Conservation (phyloP, 148 eudicot species). For the Amaranthus cruentus region DNA sequence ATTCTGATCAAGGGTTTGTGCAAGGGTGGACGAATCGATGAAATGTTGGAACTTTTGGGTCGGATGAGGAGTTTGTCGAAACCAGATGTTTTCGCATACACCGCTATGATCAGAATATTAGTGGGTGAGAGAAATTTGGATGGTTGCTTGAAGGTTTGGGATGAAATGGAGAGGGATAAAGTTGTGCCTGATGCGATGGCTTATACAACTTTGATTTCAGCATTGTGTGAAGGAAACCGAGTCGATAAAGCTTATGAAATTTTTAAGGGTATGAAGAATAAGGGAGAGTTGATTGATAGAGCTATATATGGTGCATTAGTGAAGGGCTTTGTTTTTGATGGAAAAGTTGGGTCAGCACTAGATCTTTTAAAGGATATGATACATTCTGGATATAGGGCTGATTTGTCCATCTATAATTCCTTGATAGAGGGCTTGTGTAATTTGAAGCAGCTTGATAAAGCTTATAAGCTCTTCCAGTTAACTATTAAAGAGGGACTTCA, state of each 20-base stretch:
- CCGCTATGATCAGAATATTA: slow-evolving; percentile 73
- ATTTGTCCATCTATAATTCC: slow-evolving; percentile 70
- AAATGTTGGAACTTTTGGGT: slow-evolving; percentile 53
- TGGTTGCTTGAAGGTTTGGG: slow-evolving; percentile 86
- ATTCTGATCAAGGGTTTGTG: slow-evolving; percentile 83
- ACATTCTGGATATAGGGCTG: slow-evolving; percentile 84
- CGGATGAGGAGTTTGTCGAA: slow-evolving; percentile 67
- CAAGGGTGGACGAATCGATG: slow-evolving; percentile 55
- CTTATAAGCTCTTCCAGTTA: slow-evolving; percentile 56
- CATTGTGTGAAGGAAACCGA: slow-evolving; percentile 57
- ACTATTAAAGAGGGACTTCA: slow-evolving; percentile 67
- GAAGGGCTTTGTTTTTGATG: slow-evolving; percentile 69
- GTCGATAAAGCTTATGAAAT: slow-evolving; percentile 63
- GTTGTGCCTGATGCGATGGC: slow-evolving; percentile 88
- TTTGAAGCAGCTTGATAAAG: slow-evolving; percentile 51
- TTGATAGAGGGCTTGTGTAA: slow-evolving; percentile 70
- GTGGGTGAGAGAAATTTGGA: slow-evolving; percentile 63
- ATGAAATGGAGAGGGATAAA: slow-evolving; percentile 64
- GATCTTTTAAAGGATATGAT: slow-evolving; percentile 77
- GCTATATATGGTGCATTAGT: slow-evolving; percentile 69
- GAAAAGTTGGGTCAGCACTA: slow-evolving; percentile 71
- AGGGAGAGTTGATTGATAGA: slow-evolving; percentile 70
- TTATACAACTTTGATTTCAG: slow-evolving; percentile 63
- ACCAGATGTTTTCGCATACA: slow-evolving; percentile 95
- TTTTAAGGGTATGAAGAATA: slow-evolving; percentile 71